Conservation (phyloP, 306 rosid species). For the Inga oerstediana region DNA sequence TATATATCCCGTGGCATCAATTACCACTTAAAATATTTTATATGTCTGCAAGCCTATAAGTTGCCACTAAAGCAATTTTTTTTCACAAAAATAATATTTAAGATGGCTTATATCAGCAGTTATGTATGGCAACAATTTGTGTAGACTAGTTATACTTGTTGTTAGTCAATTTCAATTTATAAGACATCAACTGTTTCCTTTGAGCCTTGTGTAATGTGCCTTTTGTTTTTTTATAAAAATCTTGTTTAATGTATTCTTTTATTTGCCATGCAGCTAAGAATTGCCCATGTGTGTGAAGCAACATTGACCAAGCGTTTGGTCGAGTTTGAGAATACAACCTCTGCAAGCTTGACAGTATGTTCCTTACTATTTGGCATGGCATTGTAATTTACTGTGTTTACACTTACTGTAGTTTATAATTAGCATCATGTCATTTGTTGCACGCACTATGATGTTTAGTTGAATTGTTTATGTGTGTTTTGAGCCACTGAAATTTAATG, state of each 20-base stretch:
- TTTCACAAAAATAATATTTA: too few species aligned
- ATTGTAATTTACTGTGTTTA: not conserved
- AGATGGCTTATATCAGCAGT: slow-evolving; percentile 4
- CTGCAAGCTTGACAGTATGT: slow-evolving; percentile 87
- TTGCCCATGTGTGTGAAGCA: slow-evolving; percentile 89
- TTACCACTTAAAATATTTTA: not conserved
- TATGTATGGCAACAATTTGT: not conserved
- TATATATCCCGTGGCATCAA: not conserved
- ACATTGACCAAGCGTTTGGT: slow-evolving; percentile 84
- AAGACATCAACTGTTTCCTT: slow-evolving; percentile 2
- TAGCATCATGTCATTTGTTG: not conserved
- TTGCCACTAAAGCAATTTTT: slow-evolving; percentile 6
- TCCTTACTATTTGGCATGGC: slow-evolving; percentile 9
- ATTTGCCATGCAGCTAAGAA: slow-evolving; percentile 57
- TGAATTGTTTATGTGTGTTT: not conserved
- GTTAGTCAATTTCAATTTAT: not conserved
- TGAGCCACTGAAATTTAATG: not conserved
- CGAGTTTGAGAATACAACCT: slow-evolving; percentile 87
- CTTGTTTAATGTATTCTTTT: not conserved
- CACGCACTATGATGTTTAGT: not conserved
- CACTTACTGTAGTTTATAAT: slow-evolving; percentile 15
- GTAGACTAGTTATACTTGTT: slow-evolving; percentile 21
- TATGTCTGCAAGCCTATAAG: not conserved
- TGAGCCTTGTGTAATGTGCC: not conserved
- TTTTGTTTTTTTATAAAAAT: not conserved